These are phyloP conservation scores for Penicillium egyptiacum DNA, from an alignment of 495 filamentous ascomycete species.

Conservation along the genomic window DNA sequence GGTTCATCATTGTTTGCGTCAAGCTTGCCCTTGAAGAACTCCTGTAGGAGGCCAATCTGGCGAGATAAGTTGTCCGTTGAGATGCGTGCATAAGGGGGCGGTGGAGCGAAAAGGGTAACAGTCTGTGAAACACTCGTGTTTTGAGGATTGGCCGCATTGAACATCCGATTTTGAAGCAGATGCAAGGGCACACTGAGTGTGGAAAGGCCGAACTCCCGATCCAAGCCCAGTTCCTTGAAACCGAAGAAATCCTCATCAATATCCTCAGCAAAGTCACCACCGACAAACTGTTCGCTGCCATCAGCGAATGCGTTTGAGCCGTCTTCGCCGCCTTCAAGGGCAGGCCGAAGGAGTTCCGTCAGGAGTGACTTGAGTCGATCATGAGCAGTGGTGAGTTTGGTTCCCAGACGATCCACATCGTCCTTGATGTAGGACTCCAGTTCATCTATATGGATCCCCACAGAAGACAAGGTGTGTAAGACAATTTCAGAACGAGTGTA, in stretches of 20 bases:
- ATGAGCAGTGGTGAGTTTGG: slow-evolving; percentile 81
- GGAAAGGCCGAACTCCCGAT: slow-evolving; percentile 81
- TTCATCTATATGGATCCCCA: slow-evolving; percentile 75
- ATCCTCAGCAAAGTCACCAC: slow-evolving; percentile 95
- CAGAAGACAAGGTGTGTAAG: slow-evolving; percentile 78
- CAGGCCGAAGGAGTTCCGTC: slow-evolving; percentile 86
- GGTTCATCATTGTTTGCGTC: slow-evolving; percentile 77
- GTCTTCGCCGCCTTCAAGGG: slow-evolving; percentile 77
- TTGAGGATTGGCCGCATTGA: slow-evolving; percentile 73
- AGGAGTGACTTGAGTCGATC: slow-evolving; percentile 90
- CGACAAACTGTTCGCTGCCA: slow-evolving; percentile 94
- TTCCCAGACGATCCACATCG: slow-evolving; percentile 83
- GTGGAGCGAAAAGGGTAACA: slow-evolving; percentile 53
- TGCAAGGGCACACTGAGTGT: slow-evolving; percentile 90
- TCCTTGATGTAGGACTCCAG: slow-evolving; percentile 90
- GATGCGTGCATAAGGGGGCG: slow-evolving; percentile 74
- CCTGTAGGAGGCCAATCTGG: slow-evolving; percentile 82
- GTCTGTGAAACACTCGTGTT: slow-evolving; percentile 59
- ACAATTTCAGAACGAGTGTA: slow-evolving; percentile 82
- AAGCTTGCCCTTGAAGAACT: slow-evolving; percentile 87
- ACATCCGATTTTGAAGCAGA: slow-evolving; percentile 87
- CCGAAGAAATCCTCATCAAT: slow-evolving; percentile 98
- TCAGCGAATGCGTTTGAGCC: slow-evolving; percentile 91
- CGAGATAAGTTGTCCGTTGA: slow-evolving; percentile 71
- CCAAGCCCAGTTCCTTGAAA: slow-evolving; percentile 92